Base-by-base conservation (phyloP, 2,329 filamentous ascomycete species). In the Drechslera avenae region DNA sequence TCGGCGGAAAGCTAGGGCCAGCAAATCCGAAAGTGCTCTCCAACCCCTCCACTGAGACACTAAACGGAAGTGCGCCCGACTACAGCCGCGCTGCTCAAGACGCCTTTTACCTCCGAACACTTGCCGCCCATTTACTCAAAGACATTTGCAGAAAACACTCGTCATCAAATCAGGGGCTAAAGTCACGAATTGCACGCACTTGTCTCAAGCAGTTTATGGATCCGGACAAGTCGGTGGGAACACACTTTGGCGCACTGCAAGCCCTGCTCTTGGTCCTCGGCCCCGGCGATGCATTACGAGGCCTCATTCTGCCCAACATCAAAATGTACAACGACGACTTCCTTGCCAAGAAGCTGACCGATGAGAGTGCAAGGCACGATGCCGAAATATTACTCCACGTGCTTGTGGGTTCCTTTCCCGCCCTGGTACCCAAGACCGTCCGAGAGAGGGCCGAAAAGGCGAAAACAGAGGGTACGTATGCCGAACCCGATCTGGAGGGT, bases 181-280 rank as follows among this genome's bases (percentile, higher is more conserved):
- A 91, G 50, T 87, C 92, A 2, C 90, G 95, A 57, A 86, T 99
- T 23, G 92, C 91, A 3, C 84, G 94, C n/a, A 94, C 92, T 0
- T 97, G 91, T 67, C 83, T 97, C 28, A 96, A 96, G 76, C 86
- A 89, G 65, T 93, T 97, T 73, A 83, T 99, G 23, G 92, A 97
- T 66, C 90, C 91, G 0, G 85, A 86, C 35, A 91, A 92, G 67
- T 86, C 91, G 0, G 83, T 91, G 0, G 86, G 89, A 1, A 88
- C 93, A 1, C 90, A 96, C 66, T 99, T 94, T 69, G 94, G 94
- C 36, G 91, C 93, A 5, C 82, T 99, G 17, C 83, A 86, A 23
- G 93, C 92, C 1, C 79, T 99, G 2, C 81, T 87, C 2, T 85
- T 87, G 1, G 87, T 95, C 18, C 91, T 91, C 19, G 91, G 86